Evolutionary conservation across 371 early-diverging fungal genomes (phyloP), one percentile per base, ranked within the genome.

Genomic region (Choanephora cucurbitarum): DNA sequence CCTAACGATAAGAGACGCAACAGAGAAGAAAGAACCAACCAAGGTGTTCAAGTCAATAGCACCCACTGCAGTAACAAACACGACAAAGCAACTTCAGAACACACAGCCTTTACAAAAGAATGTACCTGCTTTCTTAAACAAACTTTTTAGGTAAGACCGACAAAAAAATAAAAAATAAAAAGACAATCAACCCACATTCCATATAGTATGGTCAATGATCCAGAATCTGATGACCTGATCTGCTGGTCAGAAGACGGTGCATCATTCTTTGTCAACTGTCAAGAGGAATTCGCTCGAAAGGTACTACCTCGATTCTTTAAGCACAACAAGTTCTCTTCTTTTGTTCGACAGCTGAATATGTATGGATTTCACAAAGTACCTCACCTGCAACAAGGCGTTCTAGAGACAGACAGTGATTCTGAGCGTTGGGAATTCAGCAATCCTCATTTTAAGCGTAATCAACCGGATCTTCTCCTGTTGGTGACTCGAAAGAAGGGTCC

Each of bases 271-370:
- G 81, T 92, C 1, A 55, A 70, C 24, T 69, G 77, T 11, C 88
- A 82, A 51, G 88, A 87, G 55, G 92, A 91, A 10, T 93, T 97
- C 77, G 87, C 94, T 8, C 87, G 88, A 34, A 81, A 82, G 48
- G 89, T 97, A 2, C 74, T 97, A 48, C 92, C 94, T 32, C 84
- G 84, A 13, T 89, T 85, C 55, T 97, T 96, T 70, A 96, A 96
- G 70, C 96, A 96, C 78, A 87, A 84, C 71, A 96, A 96, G 61
- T 91, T 94, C 56, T 87, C 91, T 23, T 90, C 90, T 5, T 97
- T 97, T 86, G 95, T 97, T 14, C 82, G 97, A 15, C 97, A 97
- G 69, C 80, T 97, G 17, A 97, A 97, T 60, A 95, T 94, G 90
- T 92, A 93, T 58, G 95, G 91, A 10, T 90, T 88, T 45, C 85